Evolutionary conservation across 2,329 filamentous ascomycete genomes (phyloP), one percentile per base, ranked within the genome.

Genomic region (Talaromyces sp.): DNA sequence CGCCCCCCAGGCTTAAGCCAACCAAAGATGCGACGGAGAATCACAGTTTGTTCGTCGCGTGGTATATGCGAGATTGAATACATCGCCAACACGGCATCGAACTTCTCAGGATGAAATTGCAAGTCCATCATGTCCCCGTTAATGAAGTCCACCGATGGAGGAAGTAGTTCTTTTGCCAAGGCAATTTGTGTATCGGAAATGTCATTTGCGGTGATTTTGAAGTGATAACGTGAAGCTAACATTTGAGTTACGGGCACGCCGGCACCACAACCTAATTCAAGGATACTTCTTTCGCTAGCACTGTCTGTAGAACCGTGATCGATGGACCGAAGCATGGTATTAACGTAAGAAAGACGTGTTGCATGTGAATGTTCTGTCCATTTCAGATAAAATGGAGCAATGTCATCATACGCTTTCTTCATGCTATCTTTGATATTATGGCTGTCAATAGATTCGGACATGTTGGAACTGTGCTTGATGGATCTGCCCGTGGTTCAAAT

Each of bases 41-140:
- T 70, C 19, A 65, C 65, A 0, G 57, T 66, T 66, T 85, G 82
- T 61, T 84, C 80, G 1, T 68, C 66, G 5, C 75, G 73, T 1
- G 81, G 80, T 4, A 85, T 72, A 58, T 85, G 82, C 47, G 83
- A 78, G 47, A 85, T 64, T 30, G 77, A 81, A 65, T 82, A 84
- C 60, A 85, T 77, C 0, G 69, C 82, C 1, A 80, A 59, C 1
- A 83, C 74, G 4, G 76, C 80, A 52, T 83, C 75, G 50, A 85
- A 73, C 0, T 70, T 69, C 0, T 40, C 64, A 0, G 57, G 52
- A 0, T 50, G 5, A 27, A 27, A 27, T 27, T 9, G 5, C 24
- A 27, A 27, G 24, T 27, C 9, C 24, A 27, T 27, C 24, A 27
- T 27, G 24, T 27, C 24, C 5, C 24, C 24, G 4, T 27, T 4